These are phyloP conservation scores for Termitomyces sp. DNA, from an alignment of 768 basidiomycete species.

Conservation along the genomic window DNA sequence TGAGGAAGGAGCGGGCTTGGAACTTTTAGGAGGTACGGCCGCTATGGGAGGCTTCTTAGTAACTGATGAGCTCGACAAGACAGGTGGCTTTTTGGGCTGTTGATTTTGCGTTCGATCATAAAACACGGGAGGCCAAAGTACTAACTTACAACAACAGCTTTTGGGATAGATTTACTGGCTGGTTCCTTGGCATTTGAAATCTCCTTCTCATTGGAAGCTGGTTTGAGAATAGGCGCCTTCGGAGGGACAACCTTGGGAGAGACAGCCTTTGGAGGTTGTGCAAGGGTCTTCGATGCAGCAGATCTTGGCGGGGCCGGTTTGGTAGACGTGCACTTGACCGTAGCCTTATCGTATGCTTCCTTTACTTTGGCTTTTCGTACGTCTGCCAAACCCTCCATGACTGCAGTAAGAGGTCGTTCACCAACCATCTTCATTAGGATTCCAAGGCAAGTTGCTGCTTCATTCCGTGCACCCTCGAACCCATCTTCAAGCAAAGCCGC, in stretches of 20 bases:
- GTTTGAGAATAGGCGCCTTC: constrained; percentile 9
- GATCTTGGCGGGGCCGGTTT: constrained; percentile 46
- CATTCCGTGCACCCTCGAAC: constrained; percentile 82
- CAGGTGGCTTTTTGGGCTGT: constrained; percentile 51
- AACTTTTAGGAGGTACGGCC: constrained; percentile 32
- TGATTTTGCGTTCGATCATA: constrained; percentile 4
- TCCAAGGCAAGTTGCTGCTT: constrained; percentile 87
- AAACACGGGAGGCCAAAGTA: neutral
- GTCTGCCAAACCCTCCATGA: constrained; percentile 83
- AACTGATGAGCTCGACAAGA: constrained; percentile 24
- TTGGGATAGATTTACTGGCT: constrained; percentile 47
- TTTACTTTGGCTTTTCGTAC: constrained; percentile 89
- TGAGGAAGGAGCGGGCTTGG: constrained; percentile 46
- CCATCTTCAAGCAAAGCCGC: constrained; percentile 80
- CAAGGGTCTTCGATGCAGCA: constrained; percentile 38
- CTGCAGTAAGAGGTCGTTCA: constrained; percentile 83
- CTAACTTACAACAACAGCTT: constrained; percentile 40
- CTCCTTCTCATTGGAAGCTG: constrained; percentile 12
- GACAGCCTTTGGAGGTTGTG: constrained; percentile 19
- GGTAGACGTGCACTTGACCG: constrained; percentile 83
- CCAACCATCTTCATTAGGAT: constrained; percentile 96
- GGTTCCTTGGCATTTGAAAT: constrained; percentile 34
- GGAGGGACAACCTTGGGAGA: constrained; percentile 20
- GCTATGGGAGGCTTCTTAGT: constrained; percentile 42
- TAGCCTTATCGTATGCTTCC: constrained; percentile 88